Percentiles rank a stretch among this genome's conserved stretches.
Evolutionary conservation across 257 asterid species (phyloP).

Genomic region (Forsythia suspensa): DNA sequence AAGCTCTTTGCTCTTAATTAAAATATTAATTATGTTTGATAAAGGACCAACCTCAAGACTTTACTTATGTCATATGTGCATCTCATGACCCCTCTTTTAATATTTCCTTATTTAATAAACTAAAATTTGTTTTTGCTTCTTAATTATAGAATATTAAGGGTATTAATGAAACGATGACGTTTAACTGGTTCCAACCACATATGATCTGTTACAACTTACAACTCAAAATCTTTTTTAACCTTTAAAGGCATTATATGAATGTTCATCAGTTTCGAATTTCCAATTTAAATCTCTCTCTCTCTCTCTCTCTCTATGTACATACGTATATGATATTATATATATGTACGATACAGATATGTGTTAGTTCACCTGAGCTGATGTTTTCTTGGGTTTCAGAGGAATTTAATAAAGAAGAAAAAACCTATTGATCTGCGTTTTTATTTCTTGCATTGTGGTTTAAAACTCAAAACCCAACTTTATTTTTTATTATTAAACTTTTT

Average conservation of each 20-base stretch:
- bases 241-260: slow-evolving; percentile 14
- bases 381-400: slow-evolving; percentile 3
- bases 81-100: slow-evolving; percentile 7
- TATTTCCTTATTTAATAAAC: not conserved
- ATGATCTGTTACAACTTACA: slow-evolving; percentile 25
- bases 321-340: too few species aligned
- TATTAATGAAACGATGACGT: slow-evolving; percentile 32
- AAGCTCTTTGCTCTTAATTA: not conserved
- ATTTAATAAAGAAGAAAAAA: not conserved
- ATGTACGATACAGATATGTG: not conserved
- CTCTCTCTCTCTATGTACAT: not conserved
- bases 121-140: not conserved
- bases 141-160: slow-evolving; percentile 1
- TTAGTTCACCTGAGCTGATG: slow-evolving; percentile 40
- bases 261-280: slow-evolving; percentile 15
- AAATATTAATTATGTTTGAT: slow-evolving; percentile 1
- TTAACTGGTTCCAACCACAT: slow-evolving; percentile 26
- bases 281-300: not conserved
- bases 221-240: not conserved
- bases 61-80: not conserved
- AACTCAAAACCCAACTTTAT: slow-evolving; percentile 3
- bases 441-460: slow-evolving; percentile 10
- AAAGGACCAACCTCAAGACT: slow-evolving; percentile 22
- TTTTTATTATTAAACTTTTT: slow-evolving; percentile 16
- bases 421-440: slow-evolving; percentile 9